These are phyloP conservation scores for Phyllachora maydis DNA, from an alignment of 2,329 filamentous ascomycete species.

Conservation along the genomic window DNA sequence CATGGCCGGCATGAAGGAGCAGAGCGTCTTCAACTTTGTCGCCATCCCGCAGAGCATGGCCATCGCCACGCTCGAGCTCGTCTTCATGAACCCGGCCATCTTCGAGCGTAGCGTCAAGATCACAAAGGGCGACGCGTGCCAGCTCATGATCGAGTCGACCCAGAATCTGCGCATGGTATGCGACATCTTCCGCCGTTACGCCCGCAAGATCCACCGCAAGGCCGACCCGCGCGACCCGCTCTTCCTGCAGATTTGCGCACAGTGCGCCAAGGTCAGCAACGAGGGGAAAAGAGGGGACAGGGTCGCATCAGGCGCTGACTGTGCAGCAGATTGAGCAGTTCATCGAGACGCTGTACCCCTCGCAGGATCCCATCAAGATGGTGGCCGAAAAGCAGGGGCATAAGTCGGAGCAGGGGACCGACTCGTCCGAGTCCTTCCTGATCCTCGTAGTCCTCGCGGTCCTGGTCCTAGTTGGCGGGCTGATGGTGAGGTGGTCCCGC, in stretches of 20 bases:
- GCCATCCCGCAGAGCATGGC: conserved; percentile 96
- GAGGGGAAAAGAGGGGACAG: too few relatives aligned
- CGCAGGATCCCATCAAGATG: conserved; percentile 48
- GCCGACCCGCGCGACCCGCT: conserved; percentile 88
- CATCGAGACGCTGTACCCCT: conserved; percentile 82
- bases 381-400: conserved; percentile 14
- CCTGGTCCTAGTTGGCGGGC: conserved; percentile 46
- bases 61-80: conserved; percentile 78
- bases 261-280: conserved; percentile 66
- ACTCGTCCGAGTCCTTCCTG: conserved; percentile 44
- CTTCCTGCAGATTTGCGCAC: conserved; percentile 77
- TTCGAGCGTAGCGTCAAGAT: conserved; percentile 89
- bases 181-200: conserved; percentile 61
- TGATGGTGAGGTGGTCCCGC: conserved; percentile 48
- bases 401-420: conserved; percentile 21
- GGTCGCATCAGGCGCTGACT: too few relatives aligned
- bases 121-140: conserved; percentile 81
- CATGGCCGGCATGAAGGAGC: conserved; percentile 82
- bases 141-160: conserved; percentile 79
- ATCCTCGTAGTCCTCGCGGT: conserved; percentile 43
- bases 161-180: conserved; percentile 73
- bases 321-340: conserved; percentile 65
- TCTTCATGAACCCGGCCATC: conserved; percentile 78
- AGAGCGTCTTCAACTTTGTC: conserved; percentile 97
- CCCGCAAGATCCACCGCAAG: conserved; percentile 71